These are phyloP conservation scores for Acacia melanoxylon DNA, from an alignment of 306 rosid species.

Conservation along the genomic window DNA sequence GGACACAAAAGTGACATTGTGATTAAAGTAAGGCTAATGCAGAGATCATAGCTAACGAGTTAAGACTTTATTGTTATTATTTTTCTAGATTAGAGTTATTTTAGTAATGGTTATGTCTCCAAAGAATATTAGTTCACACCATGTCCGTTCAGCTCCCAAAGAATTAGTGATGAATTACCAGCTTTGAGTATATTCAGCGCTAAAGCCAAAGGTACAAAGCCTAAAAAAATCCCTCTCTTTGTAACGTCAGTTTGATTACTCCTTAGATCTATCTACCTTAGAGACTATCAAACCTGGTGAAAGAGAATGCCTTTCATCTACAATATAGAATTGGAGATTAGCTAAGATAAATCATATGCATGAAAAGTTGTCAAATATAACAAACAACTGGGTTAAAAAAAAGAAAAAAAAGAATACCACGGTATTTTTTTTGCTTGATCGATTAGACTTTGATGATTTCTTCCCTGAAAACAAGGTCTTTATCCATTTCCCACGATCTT, in stretches of 20 bases:
- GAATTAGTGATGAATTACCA: not conserved
- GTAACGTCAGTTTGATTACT: not conserved
- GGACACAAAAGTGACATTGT: not conserved
- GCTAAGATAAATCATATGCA: constrained; percentile 9
- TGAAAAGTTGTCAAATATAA: constrained; percentile 9
- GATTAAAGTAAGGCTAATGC: not conserved
- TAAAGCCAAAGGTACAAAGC: constrained; percentile 12
- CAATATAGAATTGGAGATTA: constrained; percentile 15
- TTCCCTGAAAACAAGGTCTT: constrained; percentile 72
- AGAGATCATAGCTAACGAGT: not conserved
- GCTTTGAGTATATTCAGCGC: not conserved
- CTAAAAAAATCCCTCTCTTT: not conserved
- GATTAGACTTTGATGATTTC: constrained; percentile 71
- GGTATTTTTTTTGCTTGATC: constrained; percentile 48
- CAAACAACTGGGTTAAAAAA: not conserved
- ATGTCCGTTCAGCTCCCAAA: not conserved
- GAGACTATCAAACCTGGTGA: not conserved
- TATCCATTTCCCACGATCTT: constrained; percentile 91
- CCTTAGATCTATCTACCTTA: constrained; percentile 2
- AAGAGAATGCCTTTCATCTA: not conserved
- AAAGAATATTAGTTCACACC: not conserved
- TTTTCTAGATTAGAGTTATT: not conserved
- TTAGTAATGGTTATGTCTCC: not conserved
- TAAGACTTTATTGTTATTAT: not conserved
- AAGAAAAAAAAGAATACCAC: constrained; percentile 13